Conservation (phyloP, 2,329 filamentous ascomycete species). For the Pyrenochaeta sp. region DNA sequence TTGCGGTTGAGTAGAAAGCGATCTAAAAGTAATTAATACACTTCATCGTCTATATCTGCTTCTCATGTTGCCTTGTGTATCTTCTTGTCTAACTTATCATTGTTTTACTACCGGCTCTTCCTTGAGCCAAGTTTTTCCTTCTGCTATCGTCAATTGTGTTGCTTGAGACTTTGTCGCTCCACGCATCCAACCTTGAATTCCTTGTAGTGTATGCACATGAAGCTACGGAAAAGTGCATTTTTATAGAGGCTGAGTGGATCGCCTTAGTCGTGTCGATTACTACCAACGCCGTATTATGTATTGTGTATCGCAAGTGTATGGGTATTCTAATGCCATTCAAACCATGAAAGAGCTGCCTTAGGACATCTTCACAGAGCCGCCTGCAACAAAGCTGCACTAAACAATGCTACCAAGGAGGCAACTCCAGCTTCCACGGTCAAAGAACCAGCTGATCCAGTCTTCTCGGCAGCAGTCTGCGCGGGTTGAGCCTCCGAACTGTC, state of each 20-base stretch:
- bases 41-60: conserved; percentile 36
- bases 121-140: no score
- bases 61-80: neutral
- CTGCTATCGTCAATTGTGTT: no score
- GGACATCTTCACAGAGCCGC: neutral
- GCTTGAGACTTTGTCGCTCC: no score
- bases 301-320: neutral
- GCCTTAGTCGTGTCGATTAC: no score
- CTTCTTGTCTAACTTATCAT: neutral
- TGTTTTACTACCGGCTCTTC: no score
- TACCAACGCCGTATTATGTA: neutral
- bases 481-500: conserved; percentile 11
- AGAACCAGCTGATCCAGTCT: neutral
- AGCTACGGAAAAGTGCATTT: neutral
- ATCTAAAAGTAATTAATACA: conserved; percentile 51
- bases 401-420: neutral
- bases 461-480: conserved; percentile 12
- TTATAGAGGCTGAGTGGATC: no score
- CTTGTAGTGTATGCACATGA: neutral
- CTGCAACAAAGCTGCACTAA: neutral
- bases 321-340: neutral
- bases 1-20: conserved; percentile 34
- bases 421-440: neutral
- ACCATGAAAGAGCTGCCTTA: neutral
- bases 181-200: no score